Percentiles rank a stretch among this genome's conserved stretches.
Evolutionary conservation across 108 stramenopile genomes (phyloP).

Genomic region (Pseudonitzschia multistriata): DNA sequence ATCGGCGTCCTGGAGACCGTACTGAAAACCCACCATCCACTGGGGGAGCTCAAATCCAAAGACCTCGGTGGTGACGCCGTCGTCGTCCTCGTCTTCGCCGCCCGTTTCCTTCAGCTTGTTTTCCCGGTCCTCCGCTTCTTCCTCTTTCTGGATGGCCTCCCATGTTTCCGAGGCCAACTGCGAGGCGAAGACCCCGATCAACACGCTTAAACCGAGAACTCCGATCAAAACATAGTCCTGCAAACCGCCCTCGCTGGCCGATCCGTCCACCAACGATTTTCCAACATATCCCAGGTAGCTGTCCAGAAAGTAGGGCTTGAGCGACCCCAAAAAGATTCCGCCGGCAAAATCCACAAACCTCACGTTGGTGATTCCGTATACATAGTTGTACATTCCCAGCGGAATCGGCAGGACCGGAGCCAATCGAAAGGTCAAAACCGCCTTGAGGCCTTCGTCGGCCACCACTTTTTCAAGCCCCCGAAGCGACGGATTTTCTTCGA

Average conservation of each 20-base stretch:
- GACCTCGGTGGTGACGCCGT: slow-evolving; percentile 54
- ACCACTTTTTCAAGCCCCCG: slow-evolving; percentile 92
- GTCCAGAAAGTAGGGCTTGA: slow-evolving; percentile 93
- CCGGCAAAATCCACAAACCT: slow-evolving; percentile 74
- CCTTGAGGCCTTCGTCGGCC: slow-evolving; percentile 86
- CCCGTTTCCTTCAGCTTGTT: slow-evolving; percentile 25
- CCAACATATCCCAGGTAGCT: slow-evolving; percentile 86
- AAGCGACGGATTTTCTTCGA: slow-evolving; percentile 77
- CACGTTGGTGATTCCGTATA: slow-evolving; percentile 88
- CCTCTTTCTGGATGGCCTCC: slow-evolving; percentile 73
- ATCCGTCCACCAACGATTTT: slow-evolving; percentile 72
- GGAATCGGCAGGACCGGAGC: slow-evolving; percentile 93
- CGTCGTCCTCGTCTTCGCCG: slow-evolving; percentile 36
- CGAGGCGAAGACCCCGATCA: slow-evolving; percentile 86
- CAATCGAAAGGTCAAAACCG: slow-evolving; percentile 88
- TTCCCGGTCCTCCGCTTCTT: slow-evolving; percentile 55
- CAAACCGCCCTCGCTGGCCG: slow-evolving; percentile 35
- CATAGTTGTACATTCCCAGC: slow-evolving; percentile 92
- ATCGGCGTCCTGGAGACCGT: slow-evolving; percentile 53
- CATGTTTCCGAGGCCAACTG: slow-evolving; percentile 84
- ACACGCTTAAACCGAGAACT: slow-evolving; percentile 69
- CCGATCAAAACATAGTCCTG: slow-evolving; percentile 68
- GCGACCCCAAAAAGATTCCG: slow-evolving; percentile 86
- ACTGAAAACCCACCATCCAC: slow-evolving; percentile 70
- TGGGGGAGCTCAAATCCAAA: slow-evolving; percentile 61